A percentile compares a stretch with the other conserved stretches of the same genome.
phyloP scores from a whole-genome alignment of 805 yeast genomes.

The Lachancea nothofagi region DNA sequence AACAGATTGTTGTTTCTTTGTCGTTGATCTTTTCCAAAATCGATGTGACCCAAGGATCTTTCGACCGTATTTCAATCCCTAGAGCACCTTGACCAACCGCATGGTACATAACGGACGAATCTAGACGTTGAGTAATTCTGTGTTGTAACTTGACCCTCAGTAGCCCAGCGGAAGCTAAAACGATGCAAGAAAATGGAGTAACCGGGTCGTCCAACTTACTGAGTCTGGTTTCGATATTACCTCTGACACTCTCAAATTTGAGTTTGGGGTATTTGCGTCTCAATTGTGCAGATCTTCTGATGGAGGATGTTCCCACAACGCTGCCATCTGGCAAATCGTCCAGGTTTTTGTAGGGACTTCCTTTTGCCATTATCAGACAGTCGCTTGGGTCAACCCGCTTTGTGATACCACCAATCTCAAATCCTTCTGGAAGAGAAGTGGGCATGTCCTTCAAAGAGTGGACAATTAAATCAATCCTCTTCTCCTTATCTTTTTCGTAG shows the following conservation, averaged over 20 bases:
- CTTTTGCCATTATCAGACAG: slow-evolving; percentile 71
- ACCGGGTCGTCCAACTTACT: slow-evolving; percentile 70
- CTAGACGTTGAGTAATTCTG: slow-evolving; percentile 68
- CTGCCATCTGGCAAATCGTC: slow-evolving; percentile 78
- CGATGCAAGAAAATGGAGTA: slow-evolving; percentile 61
- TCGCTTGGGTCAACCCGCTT: slow-evolving; percentile 91
- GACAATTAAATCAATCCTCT: slow-evolving; percentile 79
- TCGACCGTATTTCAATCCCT: slow-evolving; percentile 80
- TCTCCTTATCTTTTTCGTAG: slow-evolving; percentile 54
- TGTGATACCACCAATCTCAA: slow-evolving; percentile 81
- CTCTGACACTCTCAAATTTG: slow-evolving; percentile 78
- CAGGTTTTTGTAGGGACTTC: slow-evolving; percentile 57
- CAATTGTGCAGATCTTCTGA: slow-evolving; percentile 89
- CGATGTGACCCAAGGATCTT: slow-evolving; percentile 52
- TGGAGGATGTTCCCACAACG: slow-evolving; percentile 90
- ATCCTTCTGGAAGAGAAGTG: slow-evolving; percentile 82
- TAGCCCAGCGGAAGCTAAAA: slow-evolving; percentile 91
- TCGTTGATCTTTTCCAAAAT: slow-evolving; percentile 65
- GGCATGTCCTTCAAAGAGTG: slow-evolving; percentile 94
- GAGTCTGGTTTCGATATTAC: slow-evolving; percentile 76
- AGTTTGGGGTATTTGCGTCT: slow-evolving; percentile 72
- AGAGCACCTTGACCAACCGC: slow-evolving; percentile 99
- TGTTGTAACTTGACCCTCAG: slow-evolving; percentile 63
- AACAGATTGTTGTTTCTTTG: slow-evolving; percentile 59
- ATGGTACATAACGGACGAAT: slow-evolving; percentile 77